phyloP scores from a whole-genome alignment of 78 protist species.

The slime mould (Dictyostelium discoideum) region DNA sequence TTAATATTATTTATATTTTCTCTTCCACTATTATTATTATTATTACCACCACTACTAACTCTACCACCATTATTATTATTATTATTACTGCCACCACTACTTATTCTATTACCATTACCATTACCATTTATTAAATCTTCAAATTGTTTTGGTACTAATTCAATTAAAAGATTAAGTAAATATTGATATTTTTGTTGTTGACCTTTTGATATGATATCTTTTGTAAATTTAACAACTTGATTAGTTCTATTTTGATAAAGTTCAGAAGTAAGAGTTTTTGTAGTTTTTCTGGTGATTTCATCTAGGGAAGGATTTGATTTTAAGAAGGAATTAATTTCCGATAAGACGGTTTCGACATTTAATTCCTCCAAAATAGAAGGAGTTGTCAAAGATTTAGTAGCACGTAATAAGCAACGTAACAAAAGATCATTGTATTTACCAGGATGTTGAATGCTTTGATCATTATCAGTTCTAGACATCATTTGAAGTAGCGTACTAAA shows the following conservation, averaged over 20 bases:
- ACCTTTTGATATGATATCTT: background rate
- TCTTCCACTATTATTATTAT: background rate
- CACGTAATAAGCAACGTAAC: conserved; percentile 44
- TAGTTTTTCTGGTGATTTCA: conserved; percentile 38
- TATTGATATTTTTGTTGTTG: conserved; percentile 21
- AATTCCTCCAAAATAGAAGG: conserved; percentile 18
- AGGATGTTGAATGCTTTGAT: background rate
- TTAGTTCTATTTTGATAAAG: conserved; percentile 3
- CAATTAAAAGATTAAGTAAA: conserved; percentile 21
- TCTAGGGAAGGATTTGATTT: background rate
- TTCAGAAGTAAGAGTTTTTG: conserved; percentile 47
- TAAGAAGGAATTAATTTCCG: conserved; percentile 12
- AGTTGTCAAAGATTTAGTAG: conserved; percentile 47
- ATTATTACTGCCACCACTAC: too few species aligned
- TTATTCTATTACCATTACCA: too few species aligned
- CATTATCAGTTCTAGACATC: background rate
- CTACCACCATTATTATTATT: background rate
- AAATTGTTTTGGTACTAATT: background rate
- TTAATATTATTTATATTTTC: background rate
- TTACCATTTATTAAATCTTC: background rate
- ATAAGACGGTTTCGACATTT: background rate
- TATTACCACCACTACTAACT: background rate
- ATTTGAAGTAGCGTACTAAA: conserved; percentile 9
- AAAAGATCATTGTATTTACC: conserved; percentile 49
- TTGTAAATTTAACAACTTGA: background rate